These are phyloP conservation scores for Cryptomeria japonica DNA, from an alignment of 75 land plant genomes.

Conservation along the genomic window DNA sequence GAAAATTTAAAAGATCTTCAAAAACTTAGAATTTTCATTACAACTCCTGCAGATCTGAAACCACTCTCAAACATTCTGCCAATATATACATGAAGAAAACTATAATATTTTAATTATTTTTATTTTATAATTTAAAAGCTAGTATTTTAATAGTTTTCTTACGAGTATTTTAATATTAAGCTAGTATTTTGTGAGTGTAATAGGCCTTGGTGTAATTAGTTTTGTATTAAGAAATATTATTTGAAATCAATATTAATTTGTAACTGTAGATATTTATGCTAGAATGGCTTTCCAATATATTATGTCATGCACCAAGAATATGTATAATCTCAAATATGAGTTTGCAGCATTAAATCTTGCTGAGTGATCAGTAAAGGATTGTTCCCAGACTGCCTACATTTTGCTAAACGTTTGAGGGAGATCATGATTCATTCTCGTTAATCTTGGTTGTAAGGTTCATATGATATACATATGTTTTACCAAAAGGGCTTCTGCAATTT, in stretches of 20 bases:
- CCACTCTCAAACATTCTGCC: no score
- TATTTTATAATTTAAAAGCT: no score
- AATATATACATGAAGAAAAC: no score
- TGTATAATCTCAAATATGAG: not conserved
- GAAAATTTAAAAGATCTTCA: no score
- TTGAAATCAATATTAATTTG: not conserved
- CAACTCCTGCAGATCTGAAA: no score
- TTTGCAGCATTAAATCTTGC: not conserved
- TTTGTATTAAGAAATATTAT: not conserved
- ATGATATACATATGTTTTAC: no score
- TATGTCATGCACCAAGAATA: not conserved
- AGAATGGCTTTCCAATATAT: not conserved
- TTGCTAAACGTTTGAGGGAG: not conserved
- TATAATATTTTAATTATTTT: no score
- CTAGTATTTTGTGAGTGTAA: no score
- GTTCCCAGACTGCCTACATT: not conserved
- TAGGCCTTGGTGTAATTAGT: not conserved
- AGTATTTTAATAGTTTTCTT: no score
- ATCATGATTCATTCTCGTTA: not conserved
- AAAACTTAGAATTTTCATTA: no score
- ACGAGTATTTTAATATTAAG: no score
- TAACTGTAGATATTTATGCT: not conserved
- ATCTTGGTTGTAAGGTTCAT: not conserved
- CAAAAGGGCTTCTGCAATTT: no score
- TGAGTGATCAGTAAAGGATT: not conserved